Evolutionary conservation across 1,139 yeast genomes (phyloP).

Genomic region (Groenewaldozyma auringiensis): DNA sequence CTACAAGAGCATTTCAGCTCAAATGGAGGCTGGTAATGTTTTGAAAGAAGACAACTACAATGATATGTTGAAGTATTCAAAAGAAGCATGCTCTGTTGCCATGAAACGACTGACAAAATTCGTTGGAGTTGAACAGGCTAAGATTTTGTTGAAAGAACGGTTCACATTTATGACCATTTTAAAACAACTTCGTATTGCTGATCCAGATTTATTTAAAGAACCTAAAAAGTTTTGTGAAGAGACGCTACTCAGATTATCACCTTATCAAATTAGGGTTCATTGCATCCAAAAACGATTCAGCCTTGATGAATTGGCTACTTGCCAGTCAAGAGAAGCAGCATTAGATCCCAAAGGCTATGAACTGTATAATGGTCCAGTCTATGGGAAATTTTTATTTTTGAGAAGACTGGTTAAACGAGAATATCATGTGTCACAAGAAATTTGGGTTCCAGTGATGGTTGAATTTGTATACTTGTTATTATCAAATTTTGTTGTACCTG

Average conservation of each 20-base stretch:
- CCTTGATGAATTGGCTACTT: conserved; percentile 10
- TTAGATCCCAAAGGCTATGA: conserved; percentile 8
- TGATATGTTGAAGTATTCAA: neutral
- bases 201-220: neutral
- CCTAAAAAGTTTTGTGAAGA: neutral
- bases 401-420: conserved; percentile 4
- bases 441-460: conserved; percentile 22
- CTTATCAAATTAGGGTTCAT: conserved; percentile 4
- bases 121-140: neutral
- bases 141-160: neutral
- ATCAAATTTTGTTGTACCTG: conserved; percentile 11
- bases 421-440: conserved; percentile 12
- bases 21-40: conserved; percentile 5
- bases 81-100: neutral
- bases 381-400: conserved; percentile 6
- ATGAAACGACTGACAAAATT: neutral
- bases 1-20: neutral
- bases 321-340: conserved; percentile 15
- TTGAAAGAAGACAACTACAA: conserved; percentile 4
- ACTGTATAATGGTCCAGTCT: conserved; percentile 5
- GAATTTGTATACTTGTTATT: conserved; percentile 13
- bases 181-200: neutral
- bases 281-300: conserved; percentile 3
- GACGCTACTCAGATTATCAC: neutral
- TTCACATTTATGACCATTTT: neutral